phyloP scores from a whole-genome alignment of 2,329 filamentous ascomycete genomes.

The Albifimbria verrucaria region DNA sequence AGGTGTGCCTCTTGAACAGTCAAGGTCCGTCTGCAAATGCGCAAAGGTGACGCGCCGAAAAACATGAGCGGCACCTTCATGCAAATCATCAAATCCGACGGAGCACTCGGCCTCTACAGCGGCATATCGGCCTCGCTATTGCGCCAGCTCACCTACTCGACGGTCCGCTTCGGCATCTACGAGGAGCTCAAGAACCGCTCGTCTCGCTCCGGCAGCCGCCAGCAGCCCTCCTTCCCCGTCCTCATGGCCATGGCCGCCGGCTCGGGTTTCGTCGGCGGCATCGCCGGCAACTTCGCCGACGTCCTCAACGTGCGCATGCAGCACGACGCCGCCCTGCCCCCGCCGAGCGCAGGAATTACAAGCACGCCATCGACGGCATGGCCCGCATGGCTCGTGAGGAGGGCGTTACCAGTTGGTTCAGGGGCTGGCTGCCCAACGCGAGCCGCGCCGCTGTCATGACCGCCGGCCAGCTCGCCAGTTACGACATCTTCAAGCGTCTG shows the following conservation, averaged over 20 bases:
- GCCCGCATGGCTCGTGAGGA: constrained; percentile 84
- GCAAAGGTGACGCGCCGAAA: constrained; percentile 68
- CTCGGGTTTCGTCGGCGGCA: constrained; percentile 83
- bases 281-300: constrained; percentile 92
- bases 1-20: neutral
- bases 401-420: constrained; percentile 72
- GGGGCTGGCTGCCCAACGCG: constrained; percentile 81
- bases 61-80: constrained; percentile 83
- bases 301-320: constrained; percentile 99
- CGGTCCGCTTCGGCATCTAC: constrained; percentile 94
- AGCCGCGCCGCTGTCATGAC: constrained; percentile 85
- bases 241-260: constrained; percentile 78
- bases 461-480: constrained; percentile 76
- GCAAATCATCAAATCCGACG: constrained; percentile 74
- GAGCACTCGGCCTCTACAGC: constrained; percentile 78
- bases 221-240: constrained; percentile 64
- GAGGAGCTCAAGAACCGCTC: constrained; percentile 77
- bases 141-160: constrained; percentile 93
- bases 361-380: constrained; percentile 82
- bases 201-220: constrained; percentile 43
- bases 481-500: constrained; percentile 75
- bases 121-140: constrained; percentile 91
- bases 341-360: constrained; percentile 79
- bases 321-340: constrained; percentile 77
- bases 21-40: constrained; percentile 70